Base-by-base conservation (phyloP, 1,284 basidiomycete species). In the Sanghuangporus baumii region DNA sequence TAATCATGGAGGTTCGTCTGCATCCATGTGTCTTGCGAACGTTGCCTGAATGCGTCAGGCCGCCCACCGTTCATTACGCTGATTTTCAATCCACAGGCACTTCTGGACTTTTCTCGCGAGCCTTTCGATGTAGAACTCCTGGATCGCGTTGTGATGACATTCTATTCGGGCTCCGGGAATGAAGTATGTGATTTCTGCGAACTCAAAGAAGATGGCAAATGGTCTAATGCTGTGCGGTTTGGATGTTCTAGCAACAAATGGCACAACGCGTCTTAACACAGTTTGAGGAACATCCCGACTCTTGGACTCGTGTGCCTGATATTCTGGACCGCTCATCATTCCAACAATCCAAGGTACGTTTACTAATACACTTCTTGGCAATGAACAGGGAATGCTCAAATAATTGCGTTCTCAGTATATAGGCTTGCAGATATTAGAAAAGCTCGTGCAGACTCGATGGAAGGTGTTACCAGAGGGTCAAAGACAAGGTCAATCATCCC, bases 281-380 rank as follows among this genome's bases (percentile, higher is more conserved):
- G 74, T 93, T 99, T 72, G 95, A 99, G 76, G 97, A 99, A 68
- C 85, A 94, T 75, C 92, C 94, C n/a, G 97, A 99, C 65, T 88
- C 95, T 54, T 99, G 97, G 97, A 96, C 96, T 68, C 86, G 94
- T 72, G 97, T 99, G 1, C 97, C 97, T 38, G 90, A 91, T 66
- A 92, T 99, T 69, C 81, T 99, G 62, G 94, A 98, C 73, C 82
- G 83, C 64, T 93, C 94, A 9, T 80, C 81, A 23, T 94, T 89
- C 73, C 85, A 90, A 43, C 96, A 98, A 75, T 89, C 96, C 50
- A 99, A 99, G 83, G 95, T 93, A 55, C 57, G 79, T 66, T 31
- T 43, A 36, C 41, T 23, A 43, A 8, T n/a, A 2, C 20, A 5
- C 12, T 36, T 57, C 40, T 59, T 58, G 51, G 46, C 56, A 37